Evolutionary conservation across 2,329 filamentous ascomycete genomes (phyloP).

Genomic region (Aspergillus novoparasiticus): DNA sequence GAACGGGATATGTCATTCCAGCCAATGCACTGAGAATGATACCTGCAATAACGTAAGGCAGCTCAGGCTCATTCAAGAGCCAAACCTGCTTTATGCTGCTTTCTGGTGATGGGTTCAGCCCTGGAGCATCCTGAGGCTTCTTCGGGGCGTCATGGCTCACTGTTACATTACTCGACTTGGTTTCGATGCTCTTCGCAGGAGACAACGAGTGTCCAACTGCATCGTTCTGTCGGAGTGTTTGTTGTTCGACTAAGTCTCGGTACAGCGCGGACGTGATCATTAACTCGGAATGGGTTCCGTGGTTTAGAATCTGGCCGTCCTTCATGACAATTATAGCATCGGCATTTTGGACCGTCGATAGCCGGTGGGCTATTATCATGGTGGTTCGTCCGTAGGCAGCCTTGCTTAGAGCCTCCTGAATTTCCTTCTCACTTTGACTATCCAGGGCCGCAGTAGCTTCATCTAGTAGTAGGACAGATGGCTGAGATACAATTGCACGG

Average conservation of each 20-base stretch:
- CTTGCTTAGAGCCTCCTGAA: not conserved
- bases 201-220: not conserved
- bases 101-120: not conserved
- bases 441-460: not conserved
- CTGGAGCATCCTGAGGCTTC: not conserved
- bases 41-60: not conserved
- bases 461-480: not conserved
- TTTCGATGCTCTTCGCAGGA: not conserved
- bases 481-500: not conserved
- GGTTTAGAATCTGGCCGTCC: not conserved
- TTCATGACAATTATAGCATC: not conserved
- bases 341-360: not conserved
- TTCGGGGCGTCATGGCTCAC: not conserved
- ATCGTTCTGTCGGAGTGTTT: not conserved
- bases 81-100: not conserved
- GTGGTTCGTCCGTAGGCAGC: not conserved
- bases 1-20: not conserved
- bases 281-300: not conserved
- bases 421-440: not conserved
- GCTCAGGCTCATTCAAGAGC: not conserved
- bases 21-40: not conserved
- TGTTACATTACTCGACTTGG: not conserved
- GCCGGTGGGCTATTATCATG: not conserved
- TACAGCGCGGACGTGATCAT: not conserved
- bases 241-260: not conserved